A percentile compares a stretch with the other conserved stretches of the same genome.
Evolutionary conservation across 805 yeast species (phyloP).

Genomic region (Metschnikowia orientalis): DNA sequence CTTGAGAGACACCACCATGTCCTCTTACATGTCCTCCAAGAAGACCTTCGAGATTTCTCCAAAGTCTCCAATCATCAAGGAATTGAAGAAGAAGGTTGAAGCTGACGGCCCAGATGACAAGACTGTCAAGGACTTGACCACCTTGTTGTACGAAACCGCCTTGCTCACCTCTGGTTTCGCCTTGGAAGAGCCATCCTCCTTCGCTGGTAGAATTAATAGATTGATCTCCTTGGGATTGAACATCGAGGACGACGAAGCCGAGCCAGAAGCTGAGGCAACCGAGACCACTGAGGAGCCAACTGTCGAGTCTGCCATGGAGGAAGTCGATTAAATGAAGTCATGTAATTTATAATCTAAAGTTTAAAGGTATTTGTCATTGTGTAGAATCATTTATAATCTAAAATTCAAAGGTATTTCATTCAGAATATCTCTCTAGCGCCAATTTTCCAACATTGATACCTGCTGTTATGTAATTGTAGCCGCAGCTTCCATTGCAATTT

Average conservation of each 20-base stretch:
- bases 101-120: constrained; percentile 97
- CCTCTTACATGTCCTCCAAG: constrained; percentile 99
- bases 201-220: constrained; percentile 97
- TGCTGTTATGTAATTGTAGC: background rate
- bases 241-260: constrained; percentile 84
- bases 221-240: constrained; percentile 96
- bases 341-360: constrained; percentile 6
- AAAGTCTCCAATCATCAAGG: constrained; percentile 90
- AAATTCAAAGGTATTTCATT: background rate
- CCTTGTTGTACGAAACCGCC: constrained; percentile 95
- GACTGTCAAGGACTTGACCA: constrained; percentile 96
- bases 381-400: background rate
- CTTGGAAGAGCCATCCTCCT: constrained; percentile 96
- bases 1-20: constrained; percentile 96
- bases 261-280: constrained; percentile 42
- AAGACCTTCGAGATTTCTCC: constrained; percentile 99
- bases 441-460: background rate
- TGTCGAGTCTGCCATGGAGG: constrained; percentile 88
- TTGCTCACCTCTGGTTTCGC: constrained; percentile 98
- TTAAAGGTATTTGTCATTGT: background rate
- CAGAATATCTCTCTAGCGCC: too few species aligned
- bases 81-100: constrained; percentile 94
- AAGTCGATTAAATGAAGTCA: constrained; percentile 70
- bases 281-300: constrained; percentile 42
- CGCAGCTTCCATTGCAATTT: constrained; percentile 13